These are phyloP conservation scores for Vanrija humicola DNA, from an alignment of 1,284 basidiomycete genomes.

Conservation along the genomic window DNA sequence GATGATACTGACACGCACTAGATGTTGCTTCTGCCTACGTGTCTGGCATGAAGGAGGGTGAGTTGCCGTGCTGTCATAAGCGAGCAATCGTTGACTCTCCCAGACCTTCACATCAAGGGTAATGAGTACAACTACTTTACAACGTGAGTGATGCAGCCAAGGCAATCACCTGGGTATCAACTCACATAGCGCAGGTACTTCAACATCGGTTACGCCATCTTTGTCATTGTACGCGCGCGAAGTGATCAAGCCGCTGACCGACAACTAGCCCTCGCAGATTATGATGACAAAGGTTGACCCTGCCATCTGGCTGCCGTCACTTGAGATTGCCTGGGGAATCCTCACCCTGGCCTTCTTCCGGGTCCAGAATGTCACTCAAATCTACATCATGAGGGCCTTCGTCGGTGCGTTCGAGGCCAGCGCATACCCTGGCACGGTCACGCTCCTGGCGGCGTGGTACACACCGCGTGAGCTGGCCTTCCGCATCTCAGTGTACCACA, in stretches of 20 bases:
- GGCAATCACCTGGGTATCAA: not conserved
- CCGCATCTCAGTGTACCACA: constrained; percentile 23
- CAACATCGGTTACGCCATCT: constrained; percentile 14
- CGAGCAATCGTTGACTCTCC: not conserved
- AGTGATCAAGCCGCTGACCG: not conserved
- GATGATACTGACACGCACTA: not conserved
- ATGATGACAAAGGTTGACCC: constrained; percentile 34
- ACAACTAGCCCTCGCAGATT: constrained; percentile 29
- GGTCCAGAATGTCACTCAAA: constrained; percentile 24
- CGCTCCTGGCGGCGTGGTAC: constrained; percentile 17
- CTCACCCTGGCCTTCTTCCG: constrained; percentile 28
- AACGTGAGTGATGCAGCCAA: constrained; percentile 19
- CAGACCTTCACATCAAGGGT: constrained; percentile 24
- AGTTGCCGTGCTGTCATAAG: not conserved
- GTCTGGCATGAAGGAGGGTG: constrained; percentile 21
- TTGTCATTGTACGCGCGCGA: constrained; percentile 9
- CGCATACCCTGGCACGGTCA: constrained; percentile 11
- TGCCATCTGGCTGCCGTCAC: constrained; percentile 21
- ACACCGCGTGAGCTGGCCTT: constrained; percentile 23
- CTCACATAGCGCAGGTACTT: constrained; percentile 9
- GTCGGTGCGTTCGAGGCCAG: constrained; percentile 28
- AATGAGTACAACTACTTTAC: constrained; percentile 55
- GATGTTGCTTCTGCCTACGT: constrained; percentile 18
- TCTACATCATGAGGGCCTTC: constrained; percentile 24
- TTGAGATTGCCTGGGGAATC: constrained; percentile 33